A percentile compares a stretch with the other conserved stretches of the same genome.
These are phyloP conservation scores for Fraxinus cuspidata DNA, from an alignment of 257 asterid genomes.

Conservation along the genomic window DNA sequence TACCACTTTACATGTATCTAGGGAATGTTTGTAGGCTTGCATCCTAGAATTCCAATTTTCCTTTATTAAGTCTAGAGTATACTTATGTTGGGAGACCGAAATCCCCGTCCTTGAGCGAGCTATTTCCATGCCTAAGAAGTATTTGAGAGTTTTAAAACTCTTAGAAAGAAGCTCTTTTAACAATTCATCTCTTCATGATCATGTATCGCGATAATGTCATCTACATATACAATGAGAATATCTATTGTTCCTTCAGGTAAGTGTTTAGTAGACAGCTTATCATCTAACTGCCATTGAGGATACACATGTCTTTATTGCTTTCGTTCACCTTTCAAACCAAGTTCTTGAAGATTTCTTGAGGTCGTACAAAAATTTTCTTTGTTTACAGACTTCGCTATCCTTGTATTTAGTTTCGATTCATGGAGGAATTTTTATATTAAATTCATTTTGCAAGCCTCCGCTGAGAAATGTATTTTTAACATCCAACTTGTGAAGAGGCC, in stretches of 20 bases:
- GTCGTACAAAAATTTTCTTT: not conserved
- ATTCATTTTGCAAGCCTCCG: not conserved
- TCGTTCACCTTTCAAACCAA: not conserved
- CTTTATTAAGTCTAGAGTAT: no score
- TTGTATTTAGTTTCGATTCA: not conserved
- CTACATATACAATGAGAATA: not conserved
- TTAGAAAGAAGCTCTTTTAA: no score
- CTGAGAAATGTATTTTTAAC: not conserved
- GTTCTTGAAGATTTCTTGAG: not conserved
- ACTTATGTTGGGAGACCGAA: no score
- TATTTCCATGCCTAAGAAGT: not conserved
- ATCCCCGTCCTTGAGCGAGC: not conserved
- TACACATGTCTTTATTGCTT: not conserved
- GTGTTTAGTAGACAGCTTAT: not conserved
- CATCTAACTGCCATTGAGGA: not conserved
- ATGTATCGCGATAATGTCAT: no score
- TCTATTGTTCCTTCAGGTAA: not conserved
- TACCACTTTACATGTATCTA: no score
- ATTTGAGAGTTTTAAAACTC: not conserved
- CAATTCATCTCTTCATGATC: not conserved
- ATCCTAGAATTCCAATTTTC: no score
- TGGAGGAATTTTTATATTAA: not conserved
- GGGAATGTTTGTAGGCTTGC: no score
- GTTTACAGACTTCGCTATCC: no score
- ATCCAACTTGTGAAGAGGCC: not conserved